Percentiles rank a stretch among this genome's conserved stretches.
These are phyloP conservation scores for Boletus eberwhitei DNA, from an alignment of 768 basidiomycete species.

Conservation along the genomic window DNA sequence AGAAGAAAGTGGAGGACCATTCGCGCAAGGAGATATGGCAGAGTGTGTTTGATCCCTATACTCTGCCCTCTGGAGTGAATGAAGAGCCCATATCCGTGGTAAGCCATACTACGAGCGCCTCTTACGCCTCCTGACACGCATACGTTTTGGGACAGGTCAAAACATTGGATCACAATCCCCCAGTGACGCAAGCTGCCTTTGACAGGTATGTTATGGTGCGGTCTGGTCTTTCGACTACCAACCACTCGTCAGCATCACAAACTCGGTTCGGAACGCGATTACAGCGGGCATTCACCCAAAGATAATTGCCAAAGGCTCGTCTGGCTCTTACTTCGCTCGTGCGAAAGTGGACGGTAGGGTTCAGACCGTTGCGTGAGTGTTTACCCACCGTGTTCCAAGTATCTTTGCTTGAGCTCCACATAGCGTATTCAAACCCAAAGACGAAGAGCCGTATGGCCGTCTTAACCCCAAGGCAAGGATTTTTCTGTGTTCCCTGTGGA, in stretches of 20 bases:
- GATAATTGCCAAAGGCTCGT: conserved; percentile 87
- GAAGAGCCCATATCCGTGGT: conserved; percentile 23
- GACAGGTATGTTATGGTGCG: conserved; percentile 48
- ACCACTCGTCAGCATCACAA: conserved; percentile 45
- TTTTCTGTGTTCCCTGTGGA: background rate
- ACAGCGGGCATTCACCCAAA: conserved; percentile 80
- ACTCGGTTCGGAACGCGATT: conserved; percentile 68
- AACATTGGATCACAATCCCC: conserved; percentile 76
- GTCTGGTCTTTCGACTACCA: background rate
- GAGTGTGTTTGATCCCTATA: conserved; percentile 73
- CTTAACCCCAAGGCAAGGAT: conserved; percentile 74
- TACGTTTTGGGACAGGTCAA: conserved; percentile 47
- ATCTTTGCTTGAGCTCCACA: background rate
- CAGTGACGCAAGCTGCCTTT: conserved; percentile 73
- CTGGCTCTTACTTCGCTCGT: conserved; percentile 90
- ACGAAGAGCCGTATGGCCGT: conserved; percentile 85
- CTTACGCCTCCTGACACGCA: conserved; percentile 1
- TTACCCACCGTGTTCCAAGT: background rate
- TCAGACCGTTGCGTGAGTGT: conserved; percentile 74
- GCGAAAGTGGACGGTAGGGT: conserved; percentile 72
- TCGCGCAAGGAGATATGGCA: conserved; percentile 72
- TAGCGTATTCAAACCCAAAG: conserved; percentile 91
- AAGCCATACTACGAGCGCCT: background rate
- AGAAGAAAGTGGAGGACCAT: conserved; percentile 65
- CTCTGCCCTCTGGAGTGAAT: conserved; percentile 34